Evolutionary conservation across 2,329 filamentous ascomycete species (phyloP), one percentile per base, ranked within the genome.

Genomic region (Colletotrichum echinochloae): DNA sequence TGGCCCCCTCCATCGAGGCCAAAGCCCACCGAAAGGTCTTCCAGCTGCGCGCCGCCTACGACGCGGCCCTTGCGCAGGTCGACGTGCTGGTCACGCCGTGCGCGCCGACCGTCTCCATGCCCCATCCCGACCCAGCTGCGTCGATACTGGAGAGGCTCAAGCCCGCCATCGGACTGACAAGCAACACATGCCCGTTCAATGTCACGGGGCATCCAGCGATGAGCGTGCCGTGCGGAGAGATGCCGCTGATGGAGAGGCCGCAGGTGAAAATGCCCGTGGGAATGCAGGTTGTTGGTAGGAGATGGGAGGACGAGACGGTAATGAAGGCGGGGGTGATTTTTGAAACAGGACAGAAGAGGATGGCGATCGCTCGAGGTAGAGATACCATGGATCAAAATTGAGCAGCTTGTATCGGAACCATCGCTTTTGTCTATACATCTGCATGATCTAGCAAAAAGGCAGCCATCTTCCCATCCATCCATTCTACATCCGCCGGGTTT

Each of bases 81-180:
- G 86, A 88, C 72, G 80, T 87, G 6, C 76, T 88, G 12, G 73
- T 88, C 51, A 83, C 83, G 65, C 85, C 86, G 0, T 81, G 82
- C 9, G 83, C 82, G 35, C 83, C 84, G 8, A 81, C 80, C 0
- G 82, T 85, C 1, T 84, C 81, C 0, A 81, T 80, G 61, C 81
- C 77, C 5, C 82, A 85, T 74, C 81, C 81, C 8, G 75, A 77
- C 23, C 74, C 75, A 8, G 72, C 74, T 3, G 76, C 76, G 55
- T 75, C 73, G 37, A 77, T 83, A 3, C 77, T 78, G 70, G 81
- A 83, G 18, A 83, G 84, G 73, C 79, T 83, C 63, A 79, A 79
- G 59, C 78, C 81, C 7, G 81, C 82, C 2, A 80, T 87, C 48
- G 83, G 83, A 3, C 80, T 82, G 12, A 83, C 81, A 11, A 77